Conservation (phyloP, 2,329 filamentous ascomycete species). For the Paracoccidioides lutzii region DNA sequence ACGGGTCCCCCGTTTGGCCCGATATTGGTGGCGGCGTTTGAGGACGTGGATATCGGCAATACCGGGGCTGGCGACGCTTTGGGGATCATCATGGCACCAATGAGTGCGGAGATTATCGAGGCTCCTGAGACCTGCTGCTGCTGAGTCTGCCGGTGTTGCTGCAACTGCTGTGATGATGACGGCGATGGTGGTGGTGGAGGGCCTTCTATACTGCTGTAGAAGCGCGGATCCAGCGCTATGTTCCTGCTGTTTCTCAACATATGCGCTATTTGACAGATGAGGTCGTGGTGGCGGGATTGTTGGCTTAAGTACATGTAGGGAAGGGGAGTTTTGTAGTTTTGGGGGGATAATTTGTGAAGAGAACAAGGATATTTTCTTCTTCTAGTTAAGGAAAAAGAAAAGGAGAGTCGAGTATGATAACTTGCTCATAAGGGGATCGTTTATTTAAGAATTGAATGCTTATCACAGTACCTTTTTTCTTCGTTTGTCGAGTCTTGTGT, state of each 20-base stretch:
- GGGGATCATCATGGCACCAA: background rate
- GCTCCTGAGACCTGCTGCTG: conserved; percentile 8
- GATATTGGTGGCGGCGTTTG: conserved; percentile 26
- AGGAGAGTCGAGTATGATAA: background rate
- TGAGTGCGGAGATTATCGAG: conserved; percentile 17
- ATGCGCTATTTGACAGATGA: conserved; percentile 27
- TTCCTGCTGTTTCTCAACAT: conserved; percentile 27
- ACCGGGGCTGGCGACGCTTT: conserved; percentile 17
- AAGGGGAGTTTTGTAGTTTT: background rate
- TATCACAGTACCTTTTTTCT: conserved; percentile 3
- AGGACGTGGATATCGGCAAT: conserved; percentile 18
- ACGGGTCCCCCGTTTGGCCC: conserved; percentile 21
- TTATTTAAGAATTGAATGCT: background rate
- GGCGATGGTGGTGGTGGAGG: conserved; percentile 6
- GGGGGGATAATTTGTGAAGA: background rate
- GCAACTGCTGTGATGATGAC: background rate
- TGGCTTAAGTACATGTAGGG: conserved; percentile 30
- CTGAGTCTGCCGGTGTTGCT: conserved; percentile 16
- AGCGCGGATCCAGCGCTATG: conserved; percentile 31
- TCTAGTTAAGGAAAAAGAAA: background rate
- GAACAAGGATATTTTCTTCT: background rate
- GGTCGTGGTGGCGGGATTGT: conserved; percentile 27
- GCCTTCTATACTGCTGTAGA: conserved; percentile 19
- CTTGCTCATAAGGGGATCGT: background rate
- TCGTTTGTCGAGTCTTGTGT: background rate